Base-by-base conservation (phyloP, 306 rosid genomes). In the Dryas octopetala region DNA sequence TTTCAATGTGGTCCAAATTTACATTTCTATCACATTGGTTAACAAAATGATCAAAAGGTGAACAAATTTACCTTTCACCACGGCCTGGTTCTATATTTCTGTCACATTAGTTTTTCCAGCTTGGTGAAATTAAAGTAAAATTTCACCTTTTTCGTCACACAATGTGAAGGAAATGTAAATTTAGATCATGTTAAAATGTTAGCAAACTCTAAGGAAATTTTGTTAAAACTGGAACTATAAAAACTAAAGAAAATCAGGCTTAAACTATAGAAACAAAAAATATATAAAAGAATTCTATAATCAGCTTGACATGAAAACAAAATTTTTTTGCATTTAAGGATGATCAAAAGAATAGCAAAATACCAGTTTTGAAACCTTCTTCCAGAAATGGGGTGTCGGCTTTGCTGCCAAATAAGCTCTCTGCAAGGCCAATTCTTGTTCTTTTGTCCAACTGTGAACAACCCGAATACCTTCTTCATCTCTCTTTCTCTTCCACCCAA, bases 361-460 rank as follows among this genome's bases (percentile, higher is more conserved):
- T 90, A 94, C 98, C 97, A 87, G 73, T 68, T 83, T 86, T 5
- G 96, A 82, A 71, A 94, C 97, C 60, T 87, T 89, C 89, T 91
- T 94, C 98, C 98, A 94, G 87, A 94, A 94, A 71, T 83, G 77
- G 14, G 98, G 96, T 9, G 91, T 88, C 4, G 97, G 98, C 79
- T 83, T 91, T 38, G 88, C 86, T 50, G 79, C 67, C 32, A 85
- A 57, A 83, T 87, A 94, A 38, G 98, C 95, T 74, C 67, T 90
- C 67, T 78, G 86, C 80, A 94, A 62, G 9, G 89, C 93, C 68
- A 71, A 70, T 74, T 90, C 93, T 76, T 94, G 97, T 70, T 94
- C 96, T 76, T 77, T 82, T 15, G 90, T 87, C 98, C 98, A 94
- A 66, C 89, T 91, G 8, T 79, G 67, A 2, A 54, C 72, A n/a